Percentiles rank a stretch among this genome's conserved stretches.
Conservation (phyloP, 768 basidiomycete species). For the Termitomyces sp. region DNA sequence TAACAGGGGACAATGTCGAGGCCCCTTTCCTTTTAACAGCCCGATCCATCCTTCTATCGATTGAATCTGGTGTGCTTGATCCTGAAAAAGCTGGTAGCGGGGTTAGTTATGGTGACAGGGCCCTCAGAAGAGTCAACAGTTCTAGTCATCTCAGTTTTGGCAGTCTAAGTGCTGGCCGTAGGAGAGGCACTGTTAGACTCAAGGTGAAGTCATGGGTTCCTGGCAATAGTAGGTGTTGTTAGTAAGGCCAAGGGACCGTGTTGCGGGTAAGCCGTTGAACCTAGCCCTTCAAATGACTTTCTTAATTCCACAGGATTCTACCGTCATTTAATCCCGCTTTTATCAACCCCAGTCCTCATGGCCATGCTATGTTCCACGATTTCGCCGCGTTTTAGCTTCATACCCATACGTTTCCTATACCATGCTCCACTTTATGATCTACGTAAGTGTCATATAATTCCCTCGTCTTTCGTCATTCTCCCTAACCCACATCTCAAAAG, state of each 20-base stretch:
- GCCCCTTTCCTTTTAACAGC: slow-evolving; percentile 89
- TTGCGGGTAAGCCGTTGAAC: neutral
- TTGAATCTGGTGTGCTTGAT: slow-evolving; percentile 88
- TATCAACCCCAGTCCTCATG: slow-evolving; percentile 6
- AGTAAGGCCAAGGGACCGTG: slow-evolving; percentile 17
- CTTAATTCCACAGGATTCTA: slow-evolving; percentile 3
- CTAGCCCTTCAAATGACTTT: neutral
- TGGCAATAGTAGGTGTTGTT: slow-evolving; percentile 63
- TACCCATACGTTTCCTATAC: slow-evolving; percentile 40
- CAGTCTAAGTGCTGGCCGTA: slow-evolving; percentile 68
- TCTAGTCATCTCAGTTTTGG: slow-evolving; percentile 88
- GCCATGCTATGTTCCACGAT: slow-evolving; percentile 5
- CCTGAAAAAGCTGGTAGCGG: slow-evolving; percentile 95
- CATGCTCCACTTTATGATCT: slow-evolving; percentile 28
- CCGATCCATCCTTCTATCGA: slow-evolving; percentile 83
- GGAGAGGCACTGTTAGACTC: slow-evolving; percentile 58
- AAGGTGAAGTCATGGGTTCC: slow-evolving; percentile 65
- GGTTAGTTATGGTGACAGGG: slow-evolving; percentile 94
- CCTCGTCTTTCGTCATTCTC: slow-evolving; percentile 4
- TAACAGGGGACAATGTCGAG: slow-evolving; percentile 91
- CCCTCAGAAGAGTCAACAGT: slow-evolving; percentile 86
- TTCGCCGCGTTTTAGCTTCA: slow-evolving; percentile 20
- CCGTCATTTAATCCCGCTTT: neutral
- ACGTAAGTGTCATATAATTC: slow-evolving; percentile 9
- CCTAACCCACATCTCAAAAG: slow-evolving; percentile 1